A percentile compares a stretch with the other conserved stretches of the same genome.
These are phyloP conservation scores for Oldenlandia corymbosa DNA, from an alignment of 257 asterid species.

Conservation along the genomic window DNA sequence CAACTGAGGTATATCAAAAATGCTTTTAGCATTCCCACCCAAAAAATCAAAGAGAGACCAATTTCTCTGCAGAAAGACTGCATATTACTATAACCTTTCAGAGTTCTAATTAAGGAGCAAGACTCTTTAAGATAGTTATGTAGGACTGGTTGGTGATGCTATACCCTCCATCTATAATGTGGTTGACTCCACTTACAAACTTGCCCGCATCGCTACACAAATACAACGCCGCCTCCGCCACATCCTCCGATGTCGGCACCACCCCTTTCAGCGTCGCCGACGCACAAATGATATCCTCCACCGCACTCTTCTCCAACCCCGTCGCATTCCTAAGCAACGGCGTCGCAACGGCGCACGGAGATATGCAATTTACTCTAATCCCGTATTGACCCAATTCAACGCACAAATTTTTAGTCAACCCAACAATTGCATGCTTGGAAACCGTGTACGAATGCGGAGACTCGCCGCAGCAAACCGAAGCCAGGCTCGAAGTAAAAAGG, in stretches of 20 bases:
- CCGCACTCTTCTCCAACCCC: constrained; percentile 40
- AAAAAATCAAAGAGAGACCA: too few relatives aligned
- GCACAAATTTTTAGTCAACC: constrained; percentile 53
- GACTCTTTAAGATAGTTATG: constrained; percentile 23
- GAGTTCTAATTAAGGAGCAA: constrained; percentile 2
- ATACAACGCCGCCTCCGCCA: constrained; percentile 78
- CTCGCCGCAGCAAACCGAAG: constrained; percentile 52
- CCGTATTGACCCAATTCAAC: constrained; percentile 72
- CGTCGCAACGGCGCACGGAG: constrained; percentile 76
- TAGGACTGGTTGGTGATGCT: constrained; percentile 59
- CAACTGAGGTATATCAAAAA: too few relatives aligned
- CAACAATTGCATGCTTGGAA: constrained; percentile 75
- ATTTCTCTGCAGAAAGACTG: too few relatives aligned
- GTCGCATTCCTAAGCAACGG: constrained; percentile 42
- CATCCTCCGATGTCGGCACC: constrained; percentile 52
- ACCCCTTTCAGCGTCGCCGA: constrained; percentile 63
- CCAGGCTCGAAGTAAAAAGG: constrained; percentile 51
- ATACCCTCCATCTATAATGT: constrained; percentile 74
- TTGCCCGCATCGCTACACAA: constrained; percentile 54
- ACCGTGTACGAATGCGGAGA: constrained; percentile 54
- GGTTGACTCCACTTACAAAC: constrained; percentile 67
- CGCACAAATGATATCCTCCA: constrained; percentile 44
- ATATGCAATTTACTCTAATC: constrained; percentile 58
- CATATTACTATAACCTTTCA: too few relatives aligned
- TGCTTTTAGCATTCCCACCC: too few relatives aligned